Evolutionary conservation across 2,329 filamentous ascomycete species (phyloP).

Genomic region (Exophiala calicioides): DNA sequence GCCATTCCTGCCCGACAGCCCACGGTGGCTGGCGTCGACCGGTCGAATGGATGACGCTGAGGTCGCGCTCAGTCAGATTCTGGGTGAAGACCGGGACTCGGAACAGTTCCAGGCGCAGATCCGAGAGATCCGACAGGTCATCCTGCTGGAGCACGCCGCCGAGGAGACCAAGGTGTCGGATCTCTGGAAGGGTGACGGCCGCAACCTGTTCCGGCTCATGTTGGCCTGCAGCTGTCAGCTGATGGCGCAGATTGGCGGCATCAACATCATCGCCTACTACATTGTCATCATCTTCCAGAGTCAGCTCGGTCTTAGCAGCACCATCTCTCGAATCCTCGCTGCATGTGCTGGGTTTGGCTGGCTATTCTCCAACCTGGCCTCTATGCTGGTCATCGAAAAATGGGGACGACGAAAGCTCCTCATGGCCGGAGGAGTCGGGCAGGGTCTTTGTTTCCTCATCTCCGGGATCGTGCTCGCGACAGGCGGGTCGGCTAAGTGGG

Average conservation of each 20-base stretch:
- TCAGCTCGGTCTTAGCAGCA: conserved; percentile 42
- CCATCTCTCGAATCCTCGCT: conserved; percentile 53
- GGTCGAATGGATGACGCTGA: no score
- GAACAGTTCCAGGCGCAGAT: no score
- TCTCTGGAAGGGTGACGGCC: no score
- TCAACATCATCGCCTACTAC: conserved; percentile 50
- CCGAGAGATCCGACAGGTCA: no score
- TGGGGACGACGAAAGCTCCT: conserved; percentile 70
- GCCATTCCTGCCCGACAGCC: no score
- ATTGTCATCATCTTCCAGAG: conserved; percentile 46
- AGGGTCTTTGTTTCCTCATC: conserved; percentile 67
- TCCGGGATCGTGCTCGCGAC: conserved; percentile 46
- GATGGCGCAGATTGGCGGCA: conserved; percentile 52
- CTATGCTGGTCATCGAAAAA: conserved; percentile 2
- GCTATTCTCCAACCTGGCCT: conserved; percentile 49
- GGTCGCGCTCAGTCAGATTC: no score
- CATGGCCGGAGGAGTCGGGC: conserved; percentile 67
- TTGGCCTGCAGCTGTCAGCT: conserved; percentile 58
- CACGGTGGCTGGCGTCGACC: no score
- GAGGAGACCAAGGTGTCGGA: no score
- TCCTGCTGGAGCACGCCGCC: no score
- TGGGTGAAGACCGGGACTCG: no score
- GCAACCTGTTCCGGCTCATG: neutral
- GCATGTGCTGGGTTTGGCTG: conserved; percentile 55
- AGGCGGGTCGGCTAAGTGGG: conserved; percentile 46